Percentiles rank a stretch among this genome's conserved stretches.
Evolutionary conservation across 768 basidiomycete species (phyloP).

Genomic region (Russula emetica): DNA sequence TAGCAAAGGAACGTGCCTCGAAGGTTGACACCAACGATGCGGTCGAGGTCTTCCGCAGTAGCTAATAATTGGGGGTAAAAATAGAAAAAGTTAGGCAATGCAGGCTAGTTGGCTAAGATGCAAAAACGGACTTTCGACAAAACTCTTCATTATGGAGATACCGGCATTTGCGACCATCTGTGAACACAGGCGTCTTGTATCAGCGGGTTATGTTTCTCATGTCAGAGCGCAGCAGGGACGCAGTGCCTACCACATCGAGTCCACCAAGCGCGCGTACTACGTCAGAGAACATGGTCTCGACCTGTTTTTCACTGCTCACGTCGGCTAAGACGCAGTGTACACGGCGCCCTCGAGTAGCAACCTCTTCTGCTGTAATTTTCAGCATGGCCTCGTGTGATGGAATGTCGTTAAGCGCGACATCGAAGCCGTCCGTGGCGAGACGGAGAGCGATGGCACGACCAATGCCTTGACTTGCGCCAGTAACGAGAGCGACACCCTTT

Average conservation of each 20-base stretch:
- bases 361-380: constrained; percentile 27
- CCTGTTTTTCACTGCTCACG: constrained; percentile 28
- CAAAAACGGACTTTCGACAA: constrained; percentile 28
- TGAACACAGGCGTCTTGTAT: background rate
- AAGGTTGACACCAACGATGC: constrained; percentile 25
- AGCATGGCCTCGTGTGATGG: constrained; percentile 33
- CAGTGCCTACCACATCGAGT: constrained; percentile 34
- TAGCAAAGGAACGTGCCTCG: constrained; percentile 29
- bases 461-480: constrained; percentile 29
- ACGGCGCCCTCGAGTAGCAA: constrained; percentile 25
- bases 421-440: constrained; percentile 36
- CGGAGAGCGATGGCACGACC: constrained; percentile 35
- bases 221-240: background rate
- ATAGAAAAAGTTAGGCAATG: background rate
- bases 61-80: constrained; percentile 13
- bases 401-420: constrained; percentile 35
- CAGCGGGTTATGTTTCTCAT: background rate
- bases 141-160: constrained; percentile 18
- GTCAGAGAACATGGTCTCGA: constrained; percentile 30
- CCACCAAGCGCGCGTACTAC: constrained; percentile 30
- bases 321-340: constrained; percentile 27
- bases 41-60: constrained; percentile 28
- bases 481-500: constrained; percentile 6
- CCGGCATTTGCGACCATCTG: constrained; percentile 33
- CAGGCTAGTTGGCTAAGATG: background rate